A percentile compares a stretch with the other conserved stretches of the same genome.
Evolutionary conservation across 139 green algal genomes (phyloP).

Genomic region (Ettlia oleoabundans): DNA sequence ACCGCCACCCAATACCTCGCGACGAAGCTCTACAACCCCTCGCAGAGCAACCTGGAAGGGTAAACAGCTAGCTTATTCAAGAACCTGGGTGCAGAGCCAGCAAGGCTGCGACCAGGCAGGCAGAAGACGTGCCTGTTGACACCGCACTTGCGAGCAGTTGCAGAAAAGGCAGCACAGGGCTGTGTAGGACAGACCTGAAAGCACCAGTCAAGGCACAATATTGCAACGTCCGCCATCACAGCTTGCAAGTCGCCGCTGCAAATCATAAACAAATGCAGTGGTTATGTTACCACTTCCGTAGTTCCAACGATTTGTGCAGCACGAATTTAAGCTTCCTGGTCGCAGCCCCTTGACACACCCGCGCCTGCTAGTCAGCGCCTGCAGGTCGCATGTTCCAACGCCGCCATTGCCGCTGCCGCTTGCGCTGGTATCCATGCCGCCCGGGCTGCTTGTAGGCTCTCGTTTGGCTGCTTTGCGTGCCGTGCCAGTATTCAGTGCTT

Average conservation of each 20-base stretch:
- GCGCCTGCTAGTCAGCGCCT: constrained; percentile 18
- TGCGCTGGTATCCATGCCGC: not conserved
- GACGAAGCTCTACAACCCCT: not conserved
- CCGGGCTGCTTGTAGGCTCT: constrained; percentile 29
- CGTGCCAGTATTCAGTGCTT: not conserved
- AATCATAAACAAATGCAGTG: no score
- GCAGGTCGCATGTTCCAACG: not conserved
- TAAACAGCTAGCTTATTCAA: no score
- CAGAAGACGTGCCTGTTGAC: no score
- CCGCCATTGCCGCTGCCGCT: not conserved
- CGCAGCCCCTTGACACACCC: no score
- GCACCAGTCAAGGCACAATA: constrained; percentile 23
- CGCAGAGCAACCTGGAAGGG: constrained; percentile 1
- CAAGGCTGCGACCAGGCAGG: not conserved
- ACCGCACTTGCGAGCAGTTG: no score
- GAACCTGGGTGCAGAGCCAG: not conserved
- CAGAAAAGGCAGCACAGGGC: not conserved
- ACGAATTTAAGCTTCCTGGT: no score
- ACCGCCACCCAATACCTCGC: not conserved
- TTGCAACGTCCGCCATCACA: constrained; percentile 17
- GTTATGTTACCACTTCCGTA: no score
- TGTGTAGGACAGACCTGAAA: not conserved
- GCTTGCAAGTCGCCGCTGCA: constrained; percentile 18
- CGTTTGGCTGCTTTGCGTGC: constrained; percentile 26
- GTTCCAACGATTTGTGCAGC: no score